Evolutionary conservation across 2,329 filamentous ascomycete species (phyloP).

Genomic region (Didymella arachidicola): DNA sequence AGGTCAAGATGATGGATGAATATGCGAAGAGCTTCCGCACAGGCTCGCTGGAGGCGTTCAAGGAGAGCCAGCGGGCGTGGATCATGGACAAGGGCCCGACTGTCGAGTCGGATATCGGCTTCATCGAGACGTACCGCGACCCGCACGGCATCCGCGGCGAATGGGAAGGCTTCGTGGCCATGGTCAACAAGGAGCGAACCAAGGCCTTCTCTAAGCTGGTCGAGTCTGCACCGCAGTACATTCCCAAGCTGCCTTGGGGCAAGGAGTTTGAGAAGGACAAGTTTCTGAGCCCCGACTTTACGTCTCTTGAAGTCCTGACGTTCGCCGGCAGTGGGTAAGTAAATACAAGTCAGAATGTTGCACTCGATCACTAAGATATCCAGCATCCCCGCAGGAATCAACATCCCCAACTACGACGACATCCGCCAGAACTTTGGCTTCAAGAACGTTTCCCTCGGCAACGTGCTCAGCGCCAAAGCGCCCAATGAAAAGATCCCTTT

Average conservation of each 20-base stretch:
- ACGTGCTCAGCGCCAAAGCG: constrained; percentile 88
- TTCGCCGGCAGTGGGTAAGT: constrained; percentile 69
- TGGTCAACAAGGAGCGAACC: constrained; percentile 91
- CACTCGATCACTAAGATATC: constrained; percentile 1
- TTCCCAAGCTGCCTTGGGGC: constrained; percentile 88
- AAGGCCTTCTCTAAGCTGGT: constrained; percentile 87
- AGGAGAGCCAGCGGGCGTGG: constrained; percentile 61
- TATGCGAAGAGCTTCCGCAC: constrained; percentile 61
- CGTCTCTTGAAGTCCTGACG: constrained; percentile 87
- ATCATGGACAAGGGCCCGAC: constrained; percentile 61
- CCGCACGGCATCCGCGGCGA: constrained; percentile 63
- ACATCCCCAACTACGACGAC: constrained; percentile 64
- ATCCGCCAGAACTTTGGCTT: constrained; percentile 85
- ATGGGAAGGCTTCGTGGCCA: constrained; percentile 61
- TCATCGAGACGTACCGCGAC: constrained; percentile 64
- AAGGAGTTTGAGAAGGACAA: constrained; percentile 94
- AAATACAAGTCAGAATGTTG: background rate
- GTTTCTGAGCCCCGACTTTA: constrained; percentile 95
- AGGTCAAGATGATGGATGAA: constrained; percentile 55
- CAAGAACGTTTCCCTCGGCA: constrained; percentile 93
- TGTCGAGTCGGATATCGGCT: constrained; percentile 63
- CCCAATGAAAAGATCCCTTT: constrained; percentile 93
- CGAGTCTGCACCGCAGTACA: constrained; percentile 78
- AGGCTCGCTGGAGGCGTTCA: constrained; percentile 60
- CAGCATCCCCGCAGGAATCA: constrained; percentile 66